A percentile compares a stretch with the other conserved stretches of the same genome.
These are phyloP conservation scores for Microbotryomycetes sp. DNA, from an alignment of 1,284 basidiomycete species.

Conservation along the genomic window DNA sequence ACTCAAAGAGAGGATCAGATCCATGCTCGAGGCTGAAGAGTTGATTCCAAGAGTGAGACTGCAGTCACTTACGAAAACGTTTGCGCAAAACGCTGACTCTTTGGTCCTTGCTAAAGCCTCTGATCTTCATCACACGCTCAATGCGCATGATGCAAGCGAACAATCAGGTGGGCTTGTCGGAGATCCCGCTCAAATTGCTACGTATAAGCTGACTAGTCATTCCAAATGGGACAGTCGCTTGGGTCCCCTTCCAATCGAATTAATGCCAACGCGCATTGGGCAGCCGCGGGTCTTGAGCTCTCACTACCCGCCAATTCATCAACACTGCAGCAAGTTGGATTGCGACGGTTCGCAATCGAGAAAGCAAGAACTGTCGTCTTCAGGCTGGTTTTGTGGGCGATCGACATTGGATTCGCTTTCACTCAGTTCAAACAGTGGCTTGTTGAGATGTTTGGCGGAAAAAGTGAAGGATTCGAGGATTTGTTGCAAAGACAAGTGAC, in stretches of 20 bases:
- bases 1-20: slow-evolving; percentile 47
- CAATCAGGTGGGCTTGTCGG: slow-evolving; percentile 47
- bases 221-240: slow-evolving; percentile 48
- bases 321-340: slow-evolving; percentile 42
- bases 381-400: slow-evolving; percentile 43
- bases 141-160: slow-evolving; percentile 59
- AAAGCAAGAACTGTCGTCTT: slow-evolving; percentile 44
- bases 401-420: slow-evolving; percentile 47
- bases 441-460: slow-evolving; percentile 24
- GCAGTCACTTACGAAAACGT: neutral
- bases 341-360: slow-evolving; percentile 43
- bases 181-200: too few species aligned
- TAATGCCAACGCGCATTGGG: slow-evolving; percentile 57
- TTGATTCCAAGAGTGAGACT: slow-evolving; percentile 45
- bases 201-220: too few species aligned
- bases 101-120: slow-evolving; percentile 55
- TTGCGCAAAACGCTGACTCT: neutral
- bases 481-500: slow-evolving; percentile 41
- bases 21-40: slow-evolving; percentile 49
- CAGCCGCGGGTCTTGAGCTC: slow-evolving; percentile 43
- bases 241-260: slow-evolving; percentile 79
- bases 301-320: slow-evolving; percentile 51
- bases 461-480: slow-evolving; percentile 38
- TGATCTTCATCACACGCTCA: slow-evolving; percentile 75
- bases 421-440: slow-evolving; percentile 42